These are phyloP conservation scores for Uronychia setigera DNA, from an alignment of 73 alveolate species.

Conservation along the genomic window DNA sequence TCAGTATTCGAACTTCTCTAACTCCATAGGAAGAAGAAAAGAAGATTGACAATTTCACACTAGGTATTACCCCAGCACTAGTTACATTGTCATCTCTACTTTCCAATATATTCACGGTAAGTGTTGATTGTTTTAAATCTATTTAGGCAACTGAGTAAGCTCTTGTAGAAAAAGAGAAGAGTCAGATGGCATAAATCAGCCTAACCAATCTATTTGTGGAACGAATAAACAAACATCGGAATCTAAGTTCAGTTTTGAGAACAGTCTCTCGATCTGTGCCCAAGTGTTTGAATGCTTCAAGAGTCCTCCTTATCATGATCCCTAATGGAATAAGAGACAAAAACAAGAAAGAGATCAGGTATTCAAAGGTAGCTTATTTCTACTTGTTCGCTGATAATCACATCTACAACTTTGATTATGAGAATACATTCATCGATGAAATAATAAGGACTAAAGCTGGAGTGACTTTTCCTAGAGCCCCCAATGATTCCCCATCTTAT, in stretches of 20 bases:
- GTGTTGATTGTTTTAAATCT: neutral
- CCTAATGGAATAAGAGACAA: neutral
- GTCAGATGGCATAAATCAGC: neutral
- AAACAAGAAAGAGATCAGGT: neutral
- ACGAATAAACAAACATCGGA: neutral
- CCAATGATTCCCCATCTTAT: neutral
- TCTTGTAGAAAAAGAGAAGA: neutral
- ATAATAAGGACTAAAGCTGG: neutral
- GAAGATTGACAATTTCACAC: neutral
- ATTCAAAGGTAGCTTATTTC: conserved; percentile 11
- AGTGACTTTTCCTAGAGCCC: neutral
- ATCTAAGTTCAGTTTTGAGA: neutral
- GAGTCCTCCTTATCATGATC: neutral
- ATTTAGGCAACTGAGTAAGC: neutral
- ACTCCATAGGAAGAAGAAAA: neutral
- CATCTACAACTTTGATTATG: conserved; percentile 19
- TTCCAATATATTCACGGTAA: neutral
- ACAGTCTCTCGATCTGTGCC: neutral
- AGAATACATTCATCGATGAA: conserved; percentile 12
- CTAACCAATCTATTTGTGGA: neutral
- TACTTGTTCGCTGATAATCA: conserved; percentile 14
- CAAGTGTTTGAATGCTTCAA: neutral
- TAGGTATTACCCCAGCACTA: neutral
- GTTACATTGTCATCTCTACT: neutral
- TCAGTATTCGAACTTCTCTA: neutral